A percentile compares a stretch with the other conserved stretches of the same genome.
Conservation (phyloP, 257 asterid species). For the Solanum rostratum region DNA sequence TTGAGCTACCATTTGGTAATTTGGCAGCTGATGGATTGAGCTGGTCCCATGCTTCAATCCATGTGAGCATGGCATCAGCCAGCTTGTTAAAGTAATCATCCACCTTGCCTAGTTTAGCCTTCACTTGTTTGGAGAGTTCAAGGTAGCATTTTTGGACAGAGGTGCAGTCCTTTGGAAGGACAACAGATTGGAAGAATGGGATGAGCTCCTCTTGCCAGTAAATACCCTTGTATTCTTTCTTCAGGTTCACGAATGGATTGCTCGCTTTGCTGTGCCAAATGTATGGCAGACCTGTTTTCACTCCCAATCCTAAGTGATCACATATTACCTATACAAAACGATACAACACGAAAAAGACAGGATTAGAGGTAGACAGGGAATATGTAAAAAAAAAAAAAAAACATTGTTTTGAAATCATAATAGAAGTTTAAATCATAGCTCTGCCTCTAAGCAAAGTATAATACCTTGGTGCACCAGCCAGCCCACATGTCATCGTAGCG, state of each 20-base stretch:
- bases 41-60: slow-evolving; percentile 62
- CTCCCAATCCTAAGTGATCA: slow-evolving; percentile 49
- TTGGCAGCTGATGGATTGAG: slow-evolving; percentile 21
- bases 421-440: neutral
- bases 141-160: slow-evolving; percentile 47
- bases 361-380: neutral
- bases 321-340: slow-evolving; percentile 35
- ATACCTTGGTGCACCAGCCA: slow-evolving; percentile 65
- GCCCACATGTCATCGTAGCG: slow-evolving; percentile 77
- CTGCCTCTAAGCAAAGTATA: neutral
- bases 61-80: slow-evolving; percentile 50
- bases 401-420: neutral
- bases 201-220: slow-evolving; percentile 65
- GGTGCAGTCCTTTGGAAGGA: slow-evolving; percentile 34
- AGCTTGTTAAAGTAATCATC: slow-evolving; percentile 47
- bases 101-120: slow-evolving; percentile 44
- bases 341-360: neutral
- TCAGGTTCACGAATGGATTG: slow-evolving; percentile 58
- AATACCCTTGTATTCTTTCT: slow-evolving; percentile 60
- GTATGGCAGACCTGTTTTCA: slow-evolving; percentile 48
- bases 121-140: slow-evolving; percentile 49
- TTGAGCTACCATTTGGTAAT: slow-evolving; percentile 2
- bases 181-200: slow-evolving; percentile 44
- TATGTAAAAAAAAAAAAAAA: too few species aligned
- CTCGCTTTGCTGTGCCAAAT: slow-evolving; percentile 76